These are phyloP conservation scores for Saturnispora bothae DNA, from an alignment of 805 yeast genomes.

Conservation along the genomic window DNA sequence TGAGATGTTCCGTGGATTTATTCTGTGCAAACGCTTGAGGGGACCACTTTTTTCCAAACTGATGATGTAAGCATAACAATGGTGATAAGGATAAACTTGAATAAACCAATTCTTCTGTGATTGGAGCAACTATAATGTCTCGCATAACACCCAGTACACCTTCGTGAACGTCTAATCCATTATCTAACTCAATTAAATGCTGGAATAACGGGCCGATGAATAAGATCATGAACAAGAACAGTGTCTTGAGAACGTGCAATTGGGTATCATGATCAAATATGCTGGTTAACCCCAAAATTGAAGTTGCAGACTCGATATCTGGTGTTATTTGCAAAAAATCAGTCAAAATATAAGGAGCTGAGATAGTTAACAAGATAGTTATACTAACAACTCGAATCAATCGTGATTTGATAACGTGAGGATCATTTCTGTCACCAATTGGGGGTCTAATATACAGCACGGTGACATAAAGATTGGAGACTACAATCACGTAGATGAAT, in stretches of 20 bases:
- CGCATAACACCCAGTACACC: constrained; percentile 25
- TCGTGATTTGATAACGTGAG: constrained; percentile 32
- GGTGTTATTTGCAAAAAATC: constrained; percentile 12
- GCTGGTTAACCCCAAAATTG: constrained; percentile 15
- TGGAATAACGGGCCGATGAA: constrained; percentile 27
- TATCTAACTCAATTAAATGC: neutral
- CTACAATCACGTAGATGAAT: constrained; percentile 23
- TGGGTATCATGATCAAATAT: neutral
- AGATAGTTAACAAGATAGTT: constrained; percentile 23
- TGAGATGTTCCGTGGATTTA: constrained; percentile 14
- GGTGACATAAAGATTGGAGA: constrained; percentile 39
- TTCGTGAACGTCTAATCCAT: constrained; percentile 3
- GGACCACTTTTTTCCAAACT: neutral
- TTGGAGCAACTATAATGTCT: constrained; percentile 59
- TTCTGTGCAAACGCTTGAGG: constrained; percentile 5
- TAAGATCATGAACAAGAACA: constrained; percentile 19
- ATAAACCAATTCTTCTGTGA: constrained; percentile 69
- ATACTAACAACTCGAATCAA: constrained; percentile 28
- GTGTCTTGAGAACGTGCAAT: constrained; percentile 8
- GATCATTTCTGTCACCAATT: constrained; percentile 31
- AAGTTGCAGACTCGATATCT: constrained; percentile 3
- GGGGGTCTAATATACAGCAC: constrained; percentile 27
- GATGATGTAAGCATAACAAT: constrained; percentile 7
- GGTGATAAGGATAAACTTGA: constrained; percentile 30
- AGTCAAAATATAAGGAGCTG: constrained; percentile 25